Conservation (phyloP, 345 rosid genomes). For the Brassica rapa region DNA sequence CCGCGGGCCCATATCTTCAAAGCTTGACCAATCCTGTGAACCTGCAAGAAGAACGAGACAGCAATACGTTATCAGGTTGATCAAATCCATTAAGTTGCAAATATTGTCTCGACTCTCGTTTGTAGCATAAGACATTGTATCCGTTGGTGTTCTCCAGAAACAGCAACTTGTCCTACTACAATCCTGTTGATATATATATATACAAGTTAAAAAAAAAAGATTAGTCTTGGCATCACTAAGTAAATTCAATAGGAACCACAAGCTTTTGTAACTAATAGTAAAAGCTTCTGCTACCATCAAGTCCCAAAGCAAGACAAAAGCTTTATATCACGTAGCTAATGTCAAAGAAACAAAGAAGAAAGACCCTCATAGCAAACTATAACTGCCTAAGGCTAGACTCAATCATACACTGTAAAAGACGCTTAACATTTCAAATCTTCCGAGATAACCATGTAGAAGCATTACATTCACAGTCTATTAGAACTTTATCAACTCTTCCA, state of each 20-base stretch:
- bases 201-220: background rate
- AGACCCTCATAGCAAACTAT: background rate
- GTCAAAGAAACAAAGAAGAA: slow-evolving; percentile 3
- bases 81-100: no score
- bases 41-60: no score
- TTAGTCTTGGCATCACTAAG: background rate
- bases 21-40: no score
- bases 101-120: no score
- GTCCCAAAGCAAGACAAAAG: background rate
- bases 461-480: background rate
- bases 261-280: background rate
- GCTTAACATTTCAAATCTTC: background rate
- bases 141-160: slow-evolving; percentile 74
- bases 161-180: slow-evolving; percentile 75
- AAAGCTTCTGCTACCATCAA: background rate
- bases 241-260: slow-evolving; percentile 1
- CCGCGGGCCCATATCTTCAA: no score
- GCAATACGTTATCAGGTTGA: no score
- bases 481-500: background rate
- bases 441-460: slow-evolving; percentile 12
- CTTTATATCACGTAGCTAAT: slow-evolving; percentile 6
- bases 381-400: background rate
- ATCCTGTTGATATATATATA: slow-evolving; percentile 52
- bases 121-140: slow-evolving; percentile 17
- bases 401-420: background rate